These are phyloP conservation scores for Paraconiothyrium brasiliense DNA, from an alignment of 2,329 filamentous ascomycete genomes.

Conservation along the genomic window DNA sequence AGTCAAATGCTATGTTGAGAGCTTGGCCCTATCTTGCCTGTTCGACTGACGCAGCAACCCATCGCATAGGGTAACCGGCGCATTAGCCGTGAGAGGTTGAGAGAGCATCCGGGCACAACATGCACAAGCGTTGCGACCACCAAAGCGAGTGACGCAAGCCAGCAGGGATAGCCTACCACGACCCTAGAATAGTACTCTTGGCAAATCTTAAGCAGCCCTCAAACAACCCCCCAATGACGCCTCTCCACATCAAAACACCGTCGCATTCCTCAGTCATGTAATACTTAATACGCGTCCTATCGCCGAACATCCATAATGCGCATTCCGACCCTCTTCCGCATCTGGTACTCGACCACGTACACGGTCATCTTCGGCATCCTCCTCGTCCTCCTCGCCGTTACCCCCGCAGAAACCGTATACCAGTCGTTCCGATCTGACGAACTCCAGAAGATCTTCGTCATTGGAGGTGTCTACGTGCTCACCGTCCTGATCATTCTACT, in stretches of 20 bases:
- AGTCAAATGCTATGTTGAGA: no score
- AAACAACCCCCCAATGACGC: slow-evolving; percentile 12
- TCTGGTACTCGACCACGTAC: slow-evolving; percentile 84
- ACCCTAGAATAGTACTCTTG: slow-evolving; percentile 1
- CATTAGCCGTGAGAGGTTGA: no score
- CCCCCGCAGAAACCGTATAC: slow-evolving; percentile 80
- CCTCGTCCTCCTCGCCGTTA: slow-evolving; percentile 77
- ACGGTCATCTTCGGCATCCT: slow-evolving; percentile 78
- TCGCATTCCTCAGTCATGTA: slow-evolving; percentile 18
- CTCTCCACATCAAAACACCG: slow-evolving; percentile 1
- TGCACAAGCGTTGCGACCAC: not conserved
- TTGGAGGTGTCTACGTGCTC: slow-evolving; percentile 78
- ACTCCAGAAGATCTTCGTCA: slow-evolving; percentile 82
- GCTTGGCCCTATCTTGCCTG: no score
- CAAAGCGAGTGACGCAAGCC: slow-evolving; percentile 6
- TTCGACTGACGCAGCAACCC: no score
- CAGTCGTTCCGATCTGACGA: slow-evolving; percentile 74
- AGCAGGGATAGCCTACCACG: not conserved
- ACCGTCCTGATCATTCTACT: slow-evolving; percentile 75
- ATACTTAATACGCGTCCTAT: slow-evolving; percentile 15
- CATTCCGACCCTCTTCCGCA: slow-evolving; percentile 70
- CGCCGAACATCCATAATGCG: slow-evolving; percentile 43
- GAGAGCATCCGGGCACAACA: not conserved
- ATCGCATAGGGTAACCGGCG: no score
- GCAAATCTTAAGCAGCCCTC: slow-evolving; percentile 1